Conservation (phyloP, 2,329 filamentous ascomycete species). For the Coleophoma cylindrospora region DNA sequence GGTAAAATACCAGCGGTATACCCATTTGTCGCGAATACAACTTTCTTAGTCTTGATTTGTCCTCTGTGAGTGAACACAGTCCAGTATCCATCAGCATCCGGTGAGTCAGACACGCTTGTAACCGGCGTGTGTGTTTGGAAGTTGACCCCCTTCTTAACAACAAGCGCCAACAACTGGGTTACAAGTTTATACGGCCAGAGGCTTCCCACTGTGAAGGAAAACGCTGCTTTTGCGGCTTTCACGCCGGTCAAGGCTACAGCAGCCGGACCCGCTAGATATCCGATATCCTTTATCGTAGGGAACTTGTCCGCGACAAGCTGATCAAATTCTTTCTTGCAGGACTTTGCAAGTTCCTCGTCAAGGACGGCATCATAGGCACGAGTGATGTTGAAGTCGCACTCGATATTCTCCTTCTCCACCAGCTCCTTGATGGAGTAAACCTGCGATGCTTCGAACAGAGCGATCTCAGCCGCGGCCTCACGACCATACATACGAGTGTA, state of each 20-base stretch:
- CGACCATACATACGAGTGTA: conserved; percentile 10
- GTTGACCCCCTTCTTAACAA: conserved; percentile 38
- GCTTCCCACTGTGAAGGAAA: conserved; percentile 2
- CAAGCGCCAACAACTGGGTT: conserved; percentile 40
- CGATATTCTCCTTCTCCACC: conserved; percentile 30
- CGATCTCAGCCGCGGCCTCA: conserved; percentile 26
- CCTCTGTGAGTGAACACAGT: conserved; percentile 50
- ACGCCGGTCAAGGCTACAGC: conserved; percentile 6
- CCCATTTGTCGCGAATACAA: conserved; percentile 63
- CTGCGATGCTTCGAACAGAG: conserved; percentile 32
- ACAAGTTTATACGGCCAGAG: conserved; percentile 57
- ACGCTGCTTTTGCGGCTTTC: conserved; percentile 3
- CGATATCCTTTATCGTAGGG: neutral
- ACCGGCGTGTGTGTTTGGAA: conserved; percentile 47
- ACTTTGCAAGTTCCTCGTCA: conserved; percentile 24
- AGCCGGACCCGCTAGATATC: neutral
- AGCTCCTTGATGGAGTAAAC: conserved; percentile 29
- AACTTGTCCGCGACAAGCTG: neutral
- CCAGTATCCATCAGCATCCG: conserved; percentile 29
- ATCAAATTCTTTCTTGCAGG: neutral
- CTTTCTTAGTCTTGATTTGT: conserved; percentile 40
- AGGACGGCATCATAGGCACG: conserved; percentile 31
- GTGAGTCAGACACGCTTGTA: conserved; percentile 3
- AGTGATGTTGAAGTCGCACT: conserved; percentile 33
- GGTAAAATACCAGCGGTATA: conserved; percentile 60